phyloP scores from a whole-genome alignment of 2,329 filamentous ascomycete species.

The Dactylellina sp. region DNA sequence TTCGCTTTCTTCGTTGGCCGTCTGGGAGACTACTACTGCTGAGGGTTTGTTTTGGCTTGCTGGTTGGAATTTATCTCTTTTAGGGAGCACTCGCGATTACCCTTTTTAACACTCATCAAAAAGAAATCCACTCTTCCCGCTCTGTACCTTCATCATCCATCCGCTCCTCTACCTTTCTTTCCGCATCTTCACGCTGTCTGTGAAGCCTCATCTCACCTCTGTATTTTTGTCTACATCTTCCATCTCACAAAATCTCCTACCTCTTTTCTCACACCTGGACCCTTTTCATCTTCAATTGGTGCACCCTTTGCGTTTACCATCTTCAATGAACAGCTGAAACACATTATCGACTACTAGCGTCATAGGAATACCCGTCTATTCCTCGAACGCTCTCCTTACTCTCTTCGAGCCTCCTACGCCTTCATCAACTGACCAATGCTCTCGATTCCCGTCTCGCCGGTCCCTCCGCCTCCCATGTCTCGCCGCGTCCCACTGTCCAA shows the following conservation, averaged over 20 bases:
- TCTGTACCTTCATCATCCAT: neutral
- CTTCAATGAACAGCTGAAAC: conserved; percentile 35
- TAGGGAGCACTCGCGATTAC: too few relatives aligned
- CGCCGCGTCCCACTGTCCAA: conserved; percentile 52
- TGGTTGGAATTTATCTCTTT: too few relatives aligned
- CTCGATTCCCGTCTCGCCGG: conserved; percentile 51
- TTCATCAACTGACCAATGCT: conserved; percentile 31
- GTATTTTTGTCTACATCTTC: neutral
- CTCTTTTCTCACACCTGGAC: neutral
- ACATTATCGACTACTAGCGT: conserved; percentile 1
- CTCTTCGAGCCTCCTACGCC: neutral
- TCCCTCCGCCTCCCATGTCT: conserved; percentile 51
- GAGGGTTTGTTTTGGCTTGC: conserved; percentile 12
- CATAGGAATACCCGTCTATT: conserved; percentile 22
- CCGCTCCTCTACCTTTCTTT: neutral
- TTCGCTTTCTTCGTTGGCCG: too few relatives aligned
- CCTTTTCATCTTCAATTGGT: neutral
- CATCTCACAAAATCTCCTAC: neutral
- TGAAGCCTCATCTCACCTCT: conserved; percentile 8
- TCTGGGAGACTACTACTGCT: too few relatives aligned
- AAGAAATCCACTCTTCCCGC: too few relatives aligned
- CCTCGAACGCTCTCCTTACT: neutral
- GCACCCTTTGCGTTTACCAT: neutral
- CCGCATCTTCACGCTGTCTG: conserved; percentile 11
- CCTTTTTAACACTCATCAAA: too few relatives aligned